These are phyloP conservation scores for Colletotrichum chrysophilum DNA, from an alignment of 2,329 filamentous ascomycete genomes.

Conservation along the genomic window DNA sequence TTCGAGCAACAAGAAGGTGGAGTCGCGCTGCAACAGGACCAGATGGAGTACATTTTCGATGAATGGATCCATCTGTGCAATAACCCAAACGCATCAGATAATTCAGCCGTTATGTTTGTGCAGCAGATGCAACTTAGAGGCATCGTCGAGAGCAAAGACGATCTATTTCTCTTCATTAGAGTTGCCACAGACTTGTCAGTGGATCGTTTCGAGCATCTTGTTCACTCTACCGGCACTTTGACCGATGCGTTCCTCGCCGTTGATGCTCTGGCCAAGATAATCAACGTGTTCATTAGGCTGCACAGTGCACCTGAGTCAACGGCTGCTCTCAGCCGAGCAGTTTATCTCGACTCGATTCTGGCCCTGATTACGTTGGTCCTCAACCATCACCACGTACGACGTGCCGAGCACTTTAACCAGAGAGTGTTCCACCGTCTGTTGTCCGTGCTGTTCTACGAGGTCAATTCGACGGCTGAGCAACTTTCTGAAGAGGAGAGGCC, in stretches of 20 bases:
- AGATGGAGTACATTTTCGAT: slow-evolving; percentile 93
- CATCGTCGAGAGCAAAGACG: slow-evolving; percentile 75
- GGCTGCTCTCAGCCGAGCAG: slow-evolving; percentile 66
- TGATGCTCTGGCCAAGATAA: slow-evolving; percentile 83
- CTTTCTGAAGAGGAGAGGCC: slow-evolving; percentile 65
- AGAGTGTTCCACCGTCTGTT: slow-evolving; percentile 92
- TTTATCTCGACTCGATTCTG: slow-evolving; percentile 79
- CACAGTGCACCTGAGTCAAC: slow-evolving; percentile 67
- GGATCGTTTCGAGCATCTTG: slow-evolving; percentile 75
- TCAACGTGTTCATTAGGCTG: slow-evolving; percentile 76
- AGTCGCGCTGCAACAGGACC: slow-evolving; percentile 64
- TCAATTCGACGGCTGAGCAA: slow-evolving; percentile 64
- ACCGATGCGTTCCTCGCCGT: slow-evolving; percentile 64
- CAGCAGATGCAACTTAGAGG: slow-evolving; percentile 80
- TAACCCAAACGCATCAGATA: slow-evolving; percentile 77
- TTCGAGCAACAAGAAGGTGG: neutral
- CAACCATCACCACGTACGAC: slow-evolving; percentile 83
- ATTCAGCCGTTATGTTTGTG: slow-evolving; percentile 76
- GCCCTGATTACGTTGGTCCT: slow-evolving; percentile 81
- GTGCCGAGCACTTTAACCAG: slow-evolving; percentile 83
- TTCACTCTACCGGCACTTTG: slow-evolving; percentile 64
- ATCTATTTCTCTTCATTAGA: slow-evolving; percentile 80
- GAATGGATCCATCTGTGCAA: slow-evolving; percentile 90
- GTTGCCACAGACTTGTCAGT: slow-evolving; percentile 82
- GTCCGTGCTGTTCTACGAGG: slow-evolving; percentile 80